A percentile compares a stretch with the other conserved stretches of the same genome.
Evolutionary conservation across 805 yeast species (phyloP).

Genomic region (Yueomyces sp.): DNA sequence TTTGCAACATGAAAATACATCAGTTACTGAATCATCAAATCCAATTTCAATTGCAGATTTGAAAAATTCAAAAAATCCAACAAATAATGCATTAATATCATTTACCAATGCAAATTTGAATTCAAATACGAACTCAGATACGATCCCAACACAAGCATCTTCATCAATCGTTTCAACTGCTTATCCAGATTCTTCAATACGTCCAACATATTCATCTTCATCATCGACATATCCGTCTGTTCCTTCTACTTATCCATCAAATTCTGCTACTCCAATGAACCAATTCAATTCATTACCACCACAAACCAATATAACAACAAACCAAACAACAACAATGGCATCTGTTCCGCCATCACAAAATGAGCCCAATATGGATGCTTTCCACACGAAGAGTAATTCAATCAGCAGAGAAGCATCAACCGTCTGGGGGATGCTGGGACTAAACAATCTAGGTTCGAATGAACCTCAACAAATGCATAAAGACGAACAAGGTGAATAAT

Average conservation of each 20-base stretch:
- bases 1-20: not conserved
- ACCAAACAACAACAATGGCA: not conserved
- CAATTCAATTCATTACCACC: slow-evolving; percentile 13
- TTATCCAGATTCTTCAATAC: no score
- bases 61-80: slow-evolving; percentile 4
- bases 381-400: not conserved
- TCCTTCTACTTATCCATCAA: not conserved
- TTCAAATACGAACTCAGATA: slow-evolving; percentile 1
- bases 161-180: not conserved
- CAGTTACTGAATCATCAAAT: slow-evolving; percentile 3
- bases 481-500: not conserved
- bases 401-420: not conserved
- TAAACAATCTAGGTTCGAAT: not conserved
- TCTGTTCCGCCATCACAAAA: not conserved
- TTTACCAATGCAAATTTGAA: not conserved
- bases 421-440: not conserved
- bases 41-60: slow-evolving; percentile 1
- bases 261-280: slow-evolving; percentile 5
- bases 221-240: slow-evolving; percentile 3
- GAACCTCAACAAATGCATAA: not conserved
- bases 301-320: not conserved
- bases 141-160: slow-evolving; percentile 1
- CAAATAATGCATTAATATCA: slow-evolving; percentile 14
- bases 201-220: slow-evolving; percentile 2
- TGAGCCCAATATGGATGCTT: not conserved